Percentiles rank a stretch among this genome's conserved stretches.
phyloP scores from a whole-genome alignment of 2,329 filamentous ascomycete genomes.

The Xylariaceae sp. region DNA sequence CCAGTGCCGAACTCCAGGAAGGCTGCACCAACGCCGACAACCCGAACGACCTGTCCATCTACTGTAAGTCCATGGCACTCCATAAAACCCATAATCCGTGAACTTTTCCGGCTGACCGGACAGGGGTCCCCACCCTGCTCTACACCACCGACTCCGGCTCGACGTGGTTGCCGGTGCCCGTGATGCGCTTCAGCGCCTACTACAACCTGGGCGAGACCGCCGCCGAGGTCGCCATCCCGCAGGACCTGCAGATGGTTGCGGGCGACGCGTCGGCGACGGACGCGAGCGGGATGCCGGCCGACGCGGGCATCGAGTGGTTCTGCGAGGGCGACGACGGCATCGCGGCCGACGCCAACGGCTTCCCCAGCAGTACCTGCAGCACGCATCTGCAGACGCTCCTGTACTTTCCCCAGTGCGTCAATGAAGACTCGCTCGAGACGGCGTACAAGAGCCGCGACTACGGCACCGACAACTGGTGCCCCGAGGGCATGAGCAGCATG shows the following conservation, averaged over 20 bases:
- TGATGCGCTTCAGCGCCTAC: constrained; percentile 17
- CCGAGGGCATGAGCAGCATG: constrained; percentile 35
- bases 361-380: constrained; percentile 65
- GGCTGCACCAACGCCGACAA: constrained; percentile 24
- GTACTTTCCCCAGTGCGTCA: constrained; percentile 38
- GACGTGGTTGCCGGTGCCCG: constrained; percentile 9
- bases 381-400: constrained; percentile 56
- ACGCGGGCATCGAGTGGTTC: constrained; percentile 19
- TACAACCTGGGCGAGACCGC: constrained; percentile 16
- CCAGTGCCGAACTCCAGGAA: constrained; percentile 24
- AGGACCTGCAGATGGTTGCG: constrained; percentile 29
- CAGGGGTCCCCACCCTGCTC: constrained; percentile 8
- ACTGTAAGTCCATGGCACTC: constrained; percentile 20
- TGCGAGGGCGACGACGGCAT: constrained; percentile 16
- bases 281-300: constrained; percentile 24
- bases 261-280: constrained; percentile 37
- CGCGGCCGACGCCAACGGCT: constrained; percentile 61
- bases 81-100: constrained; percentile 1
- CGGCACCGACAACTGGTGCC: constrained; percentile 33
- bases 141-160: constrained; percentile 13
- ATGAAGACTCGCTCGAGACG: constrained; percentile 21
- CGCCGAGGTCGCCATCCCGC: constrained; percentile 17
- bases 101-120: constrained; percentile 1
- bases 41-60: constrained; percentile 26
- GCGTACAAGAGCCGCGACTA: constrained; percentile 25